These are phyloP conservation scores for Boletales sp. DNA, from an alignment of 768 basidiomycete species.

Conservation along the genomic window DNA sequence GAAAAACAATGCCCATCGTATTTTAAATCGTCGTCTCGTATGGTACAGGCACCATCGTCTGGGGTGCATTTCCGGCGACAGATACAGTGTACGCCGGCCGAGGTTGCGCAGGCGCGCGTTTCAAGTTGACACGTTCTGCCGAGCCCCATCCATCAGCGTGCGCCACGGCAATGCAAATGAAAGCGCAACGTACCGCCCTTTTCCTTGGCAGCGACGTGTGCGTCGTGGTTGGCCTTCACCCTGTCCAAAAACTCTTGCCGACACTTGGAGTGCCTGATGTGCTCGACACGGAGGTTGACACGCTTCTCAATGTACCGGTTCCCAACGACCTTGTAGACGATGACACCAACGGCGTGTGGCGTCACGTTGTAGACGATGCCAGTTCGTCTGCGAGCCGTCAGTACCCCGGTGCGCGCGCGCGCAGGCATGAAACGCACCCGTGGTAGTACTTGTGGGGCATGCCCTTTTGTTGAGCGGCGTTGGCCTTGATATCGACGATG, in stretches of 20 bases:
- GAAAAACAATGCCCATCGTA: constrained; percentile 16
- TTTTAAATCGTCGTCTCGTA: constrained; percentile 97
- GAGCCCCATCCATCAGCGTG: not conserved
- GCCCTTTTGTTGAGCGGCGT: constrained; percentile 98
- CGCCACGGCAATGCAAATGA: not conserved
- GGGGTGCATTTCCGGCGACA: constrained; percentile 69
- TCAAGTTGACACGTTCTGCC: constrained; percentile 76
- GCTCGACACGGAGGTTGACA: constrained; percentile 96
- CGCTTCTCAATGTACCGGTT: constrained; percentile 99
- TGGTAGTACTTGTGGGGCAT: constrained; percentile 99
- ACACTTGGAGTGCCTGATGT: constrained; percentile 95
- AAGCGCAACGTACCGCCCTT: constrained; percentile 65
- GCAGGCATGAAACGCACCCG: constrained; percentile 55
- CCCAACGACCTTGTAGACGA: constrained; percentile 97
- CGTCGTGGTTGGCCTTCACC: constrained; percentile 86
- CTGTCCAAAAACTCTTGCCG: constrained; percentile 96
- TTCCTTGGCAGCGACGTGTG: constrained; percentile 82
- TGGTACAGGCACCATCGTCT: constrained; percentile 88
- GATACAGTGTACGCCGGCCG: constrained; percentile 78
- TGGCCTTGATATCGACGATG: constrained; percentile 99
- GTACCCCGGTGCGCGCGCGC: not conserved
- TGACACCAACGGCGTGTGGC: constrained; percentile 90
- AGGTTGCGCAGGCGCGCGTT: constrained; percentile 82
- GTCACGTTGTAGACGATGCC: constrained; percentile 99
- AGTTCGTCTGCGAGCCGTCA: constrained; percentile 64